Evolutionary conservation across 352 stramenopile species (phyloP).

Genomic region (Globisporangium sylvaticum): DNA sequence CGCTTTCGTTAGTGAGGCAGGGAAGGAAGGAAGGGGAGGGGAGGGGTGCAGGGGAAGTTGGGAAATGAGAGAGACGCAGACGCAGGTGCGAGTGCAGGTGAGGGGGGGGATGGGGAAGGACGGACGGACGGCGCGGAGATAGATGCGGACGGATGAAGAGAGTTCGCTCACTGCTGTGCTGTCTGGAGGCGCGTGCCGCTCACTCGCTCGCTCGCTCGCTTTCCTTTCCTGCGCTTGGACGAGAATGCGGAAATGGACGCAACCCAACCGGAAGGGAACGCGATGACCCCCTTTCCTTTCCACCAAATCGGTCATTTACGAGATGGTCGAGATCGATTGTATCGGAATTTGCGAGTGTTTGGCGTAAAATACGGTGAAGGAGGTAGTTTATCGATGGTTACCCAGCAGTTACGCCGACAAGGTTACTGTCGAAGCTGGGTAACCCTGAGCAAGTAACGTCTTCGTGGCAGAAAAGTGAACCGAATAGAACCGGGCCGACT

Average conservation of each 20-base stretch:
- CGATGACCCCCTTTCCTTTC: neutral
- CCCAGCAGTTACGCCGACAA: neutral
- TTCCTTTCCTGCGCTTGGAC: neutral
- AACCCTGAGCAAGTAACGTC: neutral
- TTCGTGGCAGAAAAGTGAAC: conserved; percentile 2
- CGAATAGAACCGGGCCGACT: conserved; percentile 5
- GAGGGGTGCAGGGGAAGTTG: neutral
- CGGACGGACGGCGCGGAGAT: neutral
- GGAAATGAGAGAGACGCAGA: conserved; percentile 3
- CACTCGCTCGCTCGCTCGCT: neutral
- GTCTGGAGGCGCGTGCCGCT: neutral
- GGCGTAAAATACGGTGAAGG: neutral
- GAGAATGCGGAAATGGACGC: conserved; percentile 1
- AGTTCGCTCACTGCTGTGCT: neutral
- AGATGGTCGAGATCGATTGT: neutral
- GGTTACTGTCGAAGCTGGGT: neutral
- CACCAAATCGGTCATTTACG: neutral
- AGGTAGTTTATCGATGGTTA: neutral
- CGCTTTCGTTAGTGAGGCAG: neutral
- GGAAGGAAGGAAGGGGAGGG: neutral
- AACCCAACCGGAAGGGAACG: too few species aligned
- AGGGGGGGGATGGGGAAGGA: neutral
- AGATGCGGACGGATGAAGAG: neutral
- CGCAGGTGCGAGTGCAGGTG: neutral
- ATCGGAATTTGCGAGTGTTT: neutral